Conservation (phyloP, 371 early-diverging fungal species). For the Mucor lusitanicus region DNA sequence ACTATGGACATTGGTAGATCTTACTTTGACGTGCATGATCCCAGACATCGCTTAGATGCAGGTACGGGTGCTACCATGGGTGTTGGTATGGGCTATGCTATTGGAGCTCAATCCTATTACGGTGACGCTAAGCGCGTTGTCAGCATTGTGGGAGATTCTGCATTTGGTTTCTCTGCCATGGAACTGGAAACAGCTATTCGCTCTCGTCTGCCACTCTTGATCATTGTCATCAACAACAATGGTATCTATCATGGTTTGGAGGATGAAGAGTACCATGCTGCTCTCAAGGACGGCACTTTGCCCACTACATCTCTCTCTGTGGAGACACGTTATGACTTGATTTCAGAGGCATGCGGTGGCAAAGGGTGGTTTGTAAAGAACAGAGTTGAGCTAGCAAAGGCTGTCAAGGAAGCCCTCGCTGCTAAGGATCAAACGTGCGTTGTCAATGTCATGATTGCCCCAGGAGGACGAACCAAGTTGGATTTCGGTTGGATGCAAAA, state of each 20-base stretch:
- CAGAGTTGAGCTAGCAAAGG: constrained; percentile 57
- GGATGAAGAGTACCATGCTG: constrained; percentile 33
- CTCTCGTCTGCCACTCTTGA: constrained; percentile 62
- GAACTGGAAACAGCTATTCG: constrained; percentile 81
- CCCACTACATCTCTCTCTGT: constrained; percentile 71
- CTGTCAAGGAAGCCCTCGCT: constrained; percentile 54
- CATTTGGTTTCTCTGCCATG: constrained; percentile 85
- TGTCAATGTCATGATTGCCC: constrained; percentile 54
- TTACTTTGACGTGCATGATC: constrained; percentile 65
- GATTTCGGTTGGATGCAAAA: constrained; percentile 32
- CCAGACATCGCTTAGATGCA: constrained; percentile 76
- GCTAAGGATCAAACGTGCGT: constrained; percentile 42
- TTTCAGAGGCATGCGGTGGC: constrained; percentile 70
- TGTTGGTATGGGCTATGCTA: constrained; percentile 80
- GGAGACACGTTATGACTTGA: constrained; percentile 67
- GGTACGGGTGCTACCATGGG: constrained; percentile 84
- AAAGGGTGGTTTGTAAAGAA: constrained; percentile 65
- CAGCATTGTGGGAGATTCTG: constrained; percentile 79
- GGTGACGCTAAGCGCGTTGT: constrained; percentile 54
- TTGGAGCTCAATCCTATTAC: constrained; percentile 70
- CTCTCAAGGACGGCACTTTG: constrained; percentile 34
- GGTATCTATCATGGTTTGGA: constrained; percentile 80
- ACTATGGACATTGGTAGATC: constrained; percentile 87
- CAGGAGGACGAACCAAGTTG: constrained; percentile 51
- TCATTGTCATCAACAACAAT: constrained; percentile 81